phyloP scores from a whole-genome alignment of 331 rosid genomes.

The Acacia pycnantha region DNA sequence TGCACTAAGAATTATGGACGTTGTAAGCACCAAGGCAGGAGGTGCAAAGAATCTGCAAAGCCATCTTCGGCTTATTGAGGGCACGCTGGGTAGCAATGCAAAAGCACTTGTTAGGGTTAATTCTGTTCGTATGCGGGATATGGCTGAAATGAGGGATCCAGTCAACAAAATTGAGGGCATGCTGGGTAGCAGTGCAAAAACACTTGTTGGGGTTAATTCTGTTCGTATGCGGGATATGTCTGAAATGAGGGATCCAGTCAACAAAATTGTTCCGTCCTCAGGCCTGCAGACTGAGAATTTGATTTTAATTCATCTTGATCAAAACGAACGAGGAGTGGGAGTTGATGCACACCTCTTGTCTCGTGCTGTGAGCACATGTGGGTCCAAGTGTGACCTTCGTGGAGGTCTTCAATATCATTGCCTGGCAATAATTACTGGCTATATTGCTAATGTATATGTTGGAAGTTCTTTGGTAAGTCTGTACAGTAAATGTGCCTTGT shows the following conservation, averaged over 20 bases:
- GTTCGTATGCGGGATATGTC: not conserved
- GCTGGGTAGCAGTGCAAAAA: conserved; percentile 33
- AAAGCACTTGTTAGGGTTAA: not conserved
- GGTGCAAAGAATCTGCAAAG: conserved; percentile 32
- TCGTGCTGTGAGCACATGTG: conserved; percentile 54
- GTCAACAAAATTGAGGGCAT: conserved; percentile 33
- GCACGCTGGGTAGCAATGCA: conserved; percentile 36
- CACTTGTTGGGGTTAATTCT: not conserved
- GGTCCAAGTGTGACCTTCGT: conserved; percentile 43
- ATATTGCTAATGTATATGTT: conserved; percentile 59
- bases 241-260: conserved; percentile 15
- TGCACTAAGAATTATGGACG: conserved; percentile 56
- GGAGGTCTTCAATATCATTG: conserved; percentile 80
- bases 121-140: conserved; percentile 6
- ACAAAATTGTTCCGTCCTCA: conserved; percentile 30
- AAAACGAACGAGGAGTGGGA: conserved; percentile 33
- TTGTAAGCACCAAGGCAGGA: conserved; percentile 41
- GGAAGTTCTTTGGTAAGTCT: conserved; percentile 78
- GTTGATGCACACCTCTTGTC: conserved; percentile 58
- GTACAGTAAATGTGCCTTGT: conserved; percentile 53
- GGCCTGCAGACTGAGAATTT: conserved; percentile 19
- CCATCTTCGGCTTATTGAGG: conserved; percentile 71
- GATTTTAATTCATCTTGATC: not conserved
- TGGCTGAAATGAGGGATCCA: conserved; percentile 12
- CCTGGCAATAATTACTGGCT: conserved; percentile 60